Conservation (phyloP, 495 filamentous ascomycete genomes). For the Letharia lupina region DNA sequence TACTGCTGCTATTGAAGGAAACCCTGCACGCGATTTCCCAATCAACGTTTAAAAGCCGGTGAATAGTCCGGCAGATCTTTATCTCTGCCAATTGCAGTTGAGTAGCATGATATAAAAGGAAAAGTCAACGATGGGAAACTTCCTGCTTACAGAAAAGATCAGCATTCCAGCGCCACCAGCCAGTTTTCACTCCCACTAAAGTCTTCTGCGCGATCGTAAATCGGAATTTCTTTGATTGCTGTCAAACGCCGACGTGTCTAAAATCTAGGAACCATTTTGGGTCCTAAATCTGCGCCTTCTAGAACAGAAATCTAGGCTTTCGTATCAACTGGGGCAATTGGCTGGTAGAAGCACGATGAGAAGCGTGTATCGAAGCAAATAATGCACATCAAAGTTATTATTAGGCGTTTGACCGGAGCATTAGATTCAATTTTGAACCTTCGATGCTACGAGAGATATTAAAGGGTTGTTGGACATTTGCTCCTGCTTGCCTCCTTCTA, state of each 20-base stretch:
- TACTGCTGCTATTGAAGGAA: not conserved
- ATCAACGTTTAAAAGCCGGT: not conserved
- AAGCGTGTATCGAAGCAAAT: not conserved
- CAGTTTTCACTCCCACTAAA: not conserved
- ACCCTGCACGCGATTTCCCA: not conserved
- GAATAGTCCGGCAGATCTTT: conserved; percentile 5
- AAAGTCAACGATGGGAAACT: not conserved
- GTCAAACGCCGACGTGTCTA: not conserved
- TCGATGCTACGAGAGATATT: not conserved
- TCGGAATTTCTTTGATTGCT: not conserved
- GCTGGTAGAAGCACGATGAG: not conserved
- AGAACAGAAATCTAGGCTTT: not conserved
- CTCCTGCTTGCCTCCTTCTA: not conserved
- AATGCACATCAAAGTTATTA: not conserved
- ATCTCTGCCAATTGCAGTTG: not conserved
- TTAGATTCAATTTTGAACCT: not conserved
- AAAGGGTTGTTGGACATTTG: not conserved
- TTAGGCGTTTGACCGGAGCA: not conserved
- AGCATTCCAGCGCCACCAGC: not conserved
- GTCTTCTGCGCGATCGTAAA: not conserved
- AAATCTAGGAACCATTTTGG: too few relatives aligned
- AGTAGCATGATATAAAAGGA: not conserved
- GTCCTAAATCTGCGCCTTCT: not conserved
- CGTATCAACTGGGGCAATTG: not conserved
- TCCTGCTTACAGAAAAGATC: not conserved